These are phyloP conservation scores for Penicillium daleae DNA, from an alignment of 495 filamentous ascomycete genomes.

Conservation along the genomic window DNA sequence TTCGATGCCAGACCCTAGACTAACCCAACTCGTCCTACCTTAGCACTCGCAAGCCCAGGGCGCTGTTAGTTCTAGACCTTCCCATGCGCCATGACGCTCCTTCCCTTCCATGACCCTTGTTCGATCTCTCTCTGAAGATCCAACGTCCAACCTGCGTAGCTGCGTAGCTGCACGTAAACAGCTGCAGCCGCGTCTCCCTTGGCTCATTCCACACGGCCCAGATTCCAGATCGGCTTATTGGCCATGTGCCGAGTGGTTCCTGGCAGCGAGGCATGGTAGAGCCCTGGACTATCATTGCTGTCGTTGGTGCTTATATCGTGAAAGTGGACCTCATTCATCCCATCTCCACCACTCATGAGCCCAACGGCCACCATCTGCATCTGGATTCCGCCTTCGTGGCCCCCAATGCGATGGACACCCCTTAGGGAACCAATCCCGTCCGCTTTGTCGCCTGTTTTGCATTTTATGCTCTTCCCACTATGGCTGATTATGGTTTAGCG, in stretches of 20 bases:
- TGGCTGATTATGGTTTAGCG: conserved; percentile 13
- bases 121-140: conserved; percentile 25
- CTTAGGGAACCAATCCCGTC: conserved; percentile 23
- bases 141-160: conserved; percentile 19
- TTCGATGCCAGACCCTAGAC: not conserved
- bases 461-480: conserved; percentile 24
- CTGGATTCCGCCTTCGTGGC: conserved; percentile 28
- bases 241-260: conserved; percentile 29
- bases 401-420: conserved; percentile 18
- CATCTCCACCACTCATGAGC: conserved; percentile 1
- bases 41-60: not conserved
- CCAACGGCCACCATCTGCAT: conserved; percentile 14
- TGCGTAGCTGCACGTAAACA: conserved; percentile 3
- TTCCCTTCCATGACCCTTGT: conserved; percentile 23
- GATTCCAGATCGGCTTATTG: conserved; percentile 22
- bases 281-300: not conserved
- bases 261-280: conserved; percentile 7
- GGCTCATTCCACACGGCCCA: conserved; percentile 27
- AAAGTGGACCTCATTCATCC: conserved; percentile 14
- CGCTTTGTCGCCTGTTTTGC: conserved; percentile 31
- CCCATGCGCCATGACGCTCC: conserved; percentile 18
- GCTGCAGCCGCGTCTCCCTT: conserved; percentile 20
- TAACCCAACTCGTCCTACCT: not conserved
- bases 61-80: conserved; percentile 23
- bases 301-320: conserved; percentile 11